Conservation (phyloP, 1,284 basidiomycete species). For the Moesziomyces sp. region DNA sequence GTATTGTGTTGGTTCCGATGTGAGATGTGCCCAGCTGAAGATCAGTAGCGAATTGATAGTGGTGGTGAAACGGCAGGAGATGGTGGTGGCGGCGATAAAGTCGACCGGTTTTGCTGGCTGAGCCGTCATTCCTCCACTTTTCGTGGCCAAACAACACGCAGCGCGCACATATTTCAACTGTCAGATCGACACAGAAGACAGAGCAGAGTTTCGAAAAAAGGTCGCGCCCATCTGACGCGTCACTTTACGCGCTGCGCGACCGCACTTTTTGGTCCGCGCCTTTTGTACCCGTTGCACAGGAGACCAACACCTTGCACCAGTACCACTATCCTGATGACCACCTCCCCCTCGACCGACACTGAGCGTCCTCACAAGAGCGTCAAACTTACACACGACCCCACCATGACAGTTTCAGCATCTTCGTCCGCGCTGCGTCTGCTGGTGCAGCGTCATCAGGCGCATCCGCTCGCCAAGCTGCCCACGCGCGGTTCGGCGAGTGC, state of each 20-base stretch:
- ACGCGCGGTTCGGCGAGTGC: constrained; percentile 85
- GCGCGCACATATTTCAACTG: neutral
- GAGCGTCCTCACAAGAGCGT: constrained; percentile 14
- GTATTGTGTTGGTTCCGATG: too few species aligned
- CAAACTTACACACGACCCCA: constrained; percentile 23
- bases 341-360: neutral
- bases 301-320: constrained; percentile 24
- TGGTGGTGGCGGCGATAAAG: neutral
- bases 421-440: constrained; percentile 72
- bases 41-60: neutral
- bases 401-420: constrained; percentile 13
- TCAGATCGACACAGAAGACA: constrained; percentile 3
- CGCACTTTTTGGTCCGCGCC: neutral
- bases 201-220: neutral
- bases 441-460: constrained; percentile 81
- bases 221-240: constrained; percentile 6
- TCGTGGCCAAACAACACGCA: neutral
- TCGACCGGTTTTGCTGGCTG: too few species aligned
- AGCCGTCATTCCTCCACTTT: too few species aligned
- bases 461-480: constrained; percentile 81
- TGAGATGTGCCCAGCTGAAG: too few species aligned
- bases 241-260: constrained; percentile 33
- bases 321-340: constrained; percentile 3
- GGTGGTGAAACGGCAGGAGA: neutral
- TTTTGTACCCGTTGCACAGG: neutral